Percentiles rank a stretch among this genome's conserved stretches.
phyloP scores from a whole-genome alignment of 176 grass and related monocot species.

The Areca catechu region DNA sequence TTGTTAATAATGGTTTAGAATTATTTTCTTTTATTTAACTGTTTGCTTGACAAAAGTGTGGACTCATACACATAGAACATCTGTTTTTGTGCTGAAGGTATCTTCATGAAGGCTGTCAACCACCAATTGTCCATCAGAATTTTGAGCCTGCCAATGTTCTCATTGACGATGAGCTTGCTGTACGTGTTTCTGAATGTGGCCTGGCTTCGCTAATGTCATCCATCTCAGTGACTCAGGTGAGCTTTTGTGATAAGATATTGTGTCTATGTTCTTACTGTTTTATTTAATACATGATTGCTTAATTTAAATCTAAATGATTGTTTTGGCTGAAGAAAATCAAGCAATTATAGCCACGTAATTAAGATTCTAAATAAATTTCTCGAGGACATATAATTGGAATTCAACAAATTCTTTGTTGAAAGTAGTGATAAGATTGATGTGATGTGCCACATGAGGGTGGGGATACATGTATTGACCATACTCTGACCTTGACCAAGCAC shows the following conservation, averaged over 20 bases:
- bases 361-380: too few species aligned
- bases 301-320: too few species aligned
- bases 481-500: too few species aligned
- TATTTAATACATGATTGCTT: too few species aligned
- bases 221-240: conserved; percentile 72
- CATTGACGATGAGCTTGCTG: conserved; percentile 56
- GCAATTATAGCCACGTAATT: too few species aligned
- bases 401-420: too few species aligned
- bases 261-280: too few species aligned
- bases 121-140: conserved; percentile 67
- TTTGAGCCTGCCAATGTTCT: conserved; percentile 79
- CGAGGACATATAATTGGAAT: too few species aligned
- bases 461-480: too few species aligned
- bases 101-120: conserved; percentile 71
- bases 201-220: conserved; percentile 42
- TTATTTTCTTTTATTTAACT: neutral
- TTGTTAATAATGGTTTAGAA: conserved; percentile 2
- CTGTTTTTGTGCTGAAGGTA: conserved; percentile 45
- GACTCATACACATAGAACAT: neutral
- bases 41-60: neutral
- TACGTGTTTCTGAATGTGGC: conserved; percentile 72
- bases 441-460: too few species aligned
- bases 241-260: neutral
- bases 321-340: too few species aligned
- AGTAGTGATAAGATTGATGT: too few species aligned